These are phyloP conservation scores for Meyerozyma athensensis DNA, from an alignment of 1,139 yeast genomes.

Conservation along the genomic window DNA sequence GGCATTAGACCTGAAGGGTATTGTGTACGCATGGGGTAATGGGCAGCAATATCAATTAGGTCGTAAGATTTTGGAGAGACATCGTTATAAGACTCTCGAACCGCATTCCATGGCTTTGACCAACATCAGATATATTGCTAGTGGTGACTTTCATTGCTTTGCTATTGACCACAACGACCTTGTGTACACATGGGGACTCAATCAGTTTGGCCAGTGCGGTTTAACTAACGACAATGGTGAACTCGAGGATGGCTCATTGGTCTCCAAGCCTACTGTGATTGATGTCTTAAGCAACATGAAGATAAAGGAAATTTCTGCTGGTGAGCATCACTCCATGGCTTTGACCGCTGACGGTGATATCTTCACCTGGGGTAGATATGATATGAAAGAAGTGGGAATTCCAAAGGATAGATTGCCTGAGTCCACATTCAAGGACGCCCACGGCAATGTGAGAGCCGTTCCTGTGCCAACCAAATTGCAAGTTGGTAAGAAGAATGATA, in stretches of 20 bases:
- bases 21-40: conserved; percentile 95
- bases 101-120: conserved; percentile 77
- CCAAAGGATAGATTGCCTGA: conserved; percentile 56
- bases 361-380: conserved; percentile 84
- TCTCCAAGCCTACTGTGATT: conserved; percentile 73
- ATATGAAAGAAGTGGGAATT: conserved; percentile 89
- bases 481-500: conserved; percentile 22
- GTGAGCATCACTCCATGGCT: conserved; percentile 91
- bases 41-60: conserved; percentile 94
- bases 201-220: conserved; percentile 96
- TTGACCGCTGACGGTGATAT: conserved; percentile 67
- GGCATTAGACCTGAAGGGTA: conserved; percentile 78
- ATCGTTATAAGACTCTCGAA: conserved; percentile 62
- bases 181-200: conserved; percentile 89
- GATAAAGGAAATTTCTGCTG: conserved; percentile 71
- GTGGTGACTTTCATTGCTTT: conserved; percentile 95
- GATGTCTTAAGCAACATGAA: conserved; percentile 52
- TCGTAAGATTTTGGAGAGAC: conserved; percentile 73
- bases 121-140: conserved; percentile 73
- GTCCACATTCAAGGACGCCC: conserved; percentile 69
- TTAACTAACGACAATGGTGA: conserved; percentile 49
- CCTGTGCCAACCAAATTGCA: conserved; percentile 73
- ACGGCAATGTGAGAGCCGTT: conserved; percentile 80
- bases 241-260: conserved; percentile 74
- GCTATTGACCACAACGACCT: conserved; percentile 74